Conservation (phyloP, 106 monocot genomes). For the Dendrobium catenatum region DNA sequence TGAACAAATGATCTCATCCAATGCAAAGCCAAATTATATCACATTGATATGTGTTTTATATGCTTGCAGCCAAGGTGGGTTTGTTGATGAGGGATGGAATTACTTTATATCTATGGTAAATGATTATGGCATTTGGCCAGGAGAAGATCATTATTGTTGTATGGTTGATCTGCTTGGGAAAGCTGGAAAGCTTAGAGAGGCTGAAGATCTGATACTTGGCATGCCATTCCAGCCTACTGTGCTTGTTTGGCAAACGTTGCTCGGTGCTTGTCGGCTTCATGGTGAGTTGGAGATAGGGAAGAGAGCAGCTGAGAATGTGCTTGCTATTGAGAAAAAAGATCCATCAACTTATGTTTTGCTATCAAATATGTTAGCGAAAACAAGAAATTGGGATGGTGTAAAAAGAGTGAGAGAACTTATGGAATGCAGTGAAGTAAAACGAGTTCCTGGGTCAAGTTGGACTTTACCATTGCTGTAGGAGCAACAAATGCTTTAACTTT, state of each 20-base stretch:
- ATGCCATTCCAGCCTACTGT: conserved; percentile 36
- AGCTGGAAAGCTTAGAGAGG: conserved; percentile 45
- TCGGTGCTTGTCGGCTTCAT: conserved; percentile 56
- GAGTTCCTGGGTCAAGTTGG: conserved; percentile 62
- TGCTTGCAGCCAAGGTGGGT: conserved; percentile 76
- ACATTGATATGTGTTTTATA: conserved; percentile 69
- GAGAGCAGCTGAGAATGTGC: conserved; percentile 41
- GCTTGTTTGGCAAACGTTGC: conserved; percentile 59
- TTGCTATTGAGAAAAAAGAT: conserved; percentile 49
- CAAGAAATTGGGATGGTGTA: conserved; percentile 59
- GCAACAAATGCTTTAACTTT: not conserved
- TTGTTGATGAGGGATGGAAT: conserved; percentile 56
- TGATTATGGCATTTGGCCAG: conserved; percentile 41
- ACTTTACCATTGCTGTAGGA: conserved; percentile 7
- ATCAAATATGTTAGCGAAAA: conserved; percentile 56
- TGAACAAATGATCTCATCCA: conserved; percentile 39
- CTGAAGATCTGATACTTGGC: conserved; percentile 52
- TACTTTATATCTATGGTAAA: conserved; percentile 45
- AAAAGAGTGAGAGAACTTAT: conserved; percentile 48
- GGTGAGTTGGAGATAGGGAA: conserved; percentile 50
- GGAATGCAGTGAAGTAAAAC: conserved; percentile 38
- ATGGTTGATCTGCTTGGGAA: conserved; percentile 78
- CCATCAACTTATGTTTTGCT: conserved; percentile 64
- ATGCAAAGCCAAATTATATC: conserved; percentile 40
- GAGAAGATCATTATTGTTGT: conserved; percentile 74